Base-by-base conservation (phyloP, 805 yeast genomes). In the Metschnikowia similis region DNA sequence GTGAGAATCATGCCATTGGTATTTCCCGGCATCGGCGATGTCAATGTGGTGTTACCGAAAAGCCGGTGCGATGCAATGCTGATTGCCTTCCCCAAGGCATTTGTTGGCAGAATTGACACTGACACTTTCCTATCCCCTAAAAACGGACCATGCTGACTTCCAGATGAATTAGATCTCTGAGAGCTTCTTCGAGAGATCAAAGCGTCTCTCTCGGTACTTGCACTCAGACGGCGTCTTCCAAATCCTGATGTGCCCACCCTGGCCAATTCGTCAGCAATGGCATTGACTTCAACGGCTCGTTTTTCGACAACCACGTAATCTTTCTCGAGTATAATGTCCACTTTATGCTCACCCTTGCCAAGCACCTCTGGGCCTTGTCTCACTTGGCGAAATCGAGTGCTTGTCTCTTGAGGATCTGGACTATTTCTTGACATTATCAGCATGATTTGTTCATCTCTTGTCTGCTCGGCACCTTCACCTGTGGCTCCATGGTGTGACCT, bases 261-360 rank as follows among this genome's bases (percentile, higher is more conserved):
- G 13, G 89, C 91, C 46, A 92, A 71, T 64, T 91, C 97, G 66
- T 92, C 98, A 2, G 99, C 99, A 50, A 94, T 75, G 2, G 96
- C 92, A 70, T 92, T 92, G 8, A 92, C 96, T 64, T 94, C 98
- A 3, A 92, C 97, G 0, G 94, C 89, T 45, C 96, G 80, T 65
- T 92, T 94, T 65, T 92, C 98, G 29, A 92, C 91, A 36, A 92
- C 96, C 32, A 92, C 98, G 59, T 92, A 92, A 61, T 90, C 97
- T 56, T 82, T 84, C 58, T 89, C 96, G 49, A 83, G 70, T 27
- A 78, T 74, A 21, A 77, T 61, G 47, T 83, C 87, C 21, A 75
- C 67, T 52, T 66, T 56, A 50, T 53, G 48, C 16, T 44, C 47
- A 36, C 57, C 58, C 32, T 46, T 32, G 58, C 49, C 44, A 39